Base-by-base conservation (phyloP, 352 stramenopile genomes). In the Globisporangium radiosum region DNA sequence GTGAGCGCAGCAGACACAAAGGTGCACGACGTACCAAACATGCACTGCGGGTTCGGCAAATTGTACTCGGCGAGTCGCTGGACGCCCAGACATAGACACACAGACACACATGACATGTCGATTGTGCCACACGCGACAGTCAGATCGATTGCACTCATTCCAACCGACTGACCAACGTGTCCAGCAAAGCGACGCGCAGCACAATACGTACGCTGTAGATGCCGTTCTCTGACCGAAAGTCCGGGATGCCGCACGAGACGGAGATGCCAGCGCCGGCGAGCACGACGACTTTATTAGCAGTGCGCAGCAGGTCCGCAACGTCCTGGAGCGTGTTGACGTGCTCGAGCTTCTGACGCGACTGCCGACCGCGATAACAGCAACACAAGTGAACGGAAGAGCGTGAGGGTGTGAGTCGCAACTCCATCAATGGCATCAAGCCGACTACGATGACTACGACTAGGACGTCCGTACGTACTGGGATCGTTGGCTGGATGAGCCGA, bases 181-280 rank as follows among this genome's bases (percentile, higher is more conserved):
- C 25, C 25, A 33, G 25, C 1, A 33, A 33, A 33, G 25, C 25
- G 25, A 33, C 25, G 25, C 25, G 25, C 25, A 33, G 25, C 40
- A 13, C 11, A 44, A 19, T 7, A 90, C 83, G 57, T 81, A 95
- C 84, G 44, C 76, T 92, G 68, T 96, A 96, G 51, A 95, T 95
- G 56, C 88, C 88, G 57, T 93, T 93, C 58, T 94, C 80, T 5
- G 92, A 98, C 15, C 97, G 93, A 71, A 99, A 99, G 67, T 99
- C 97, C 0, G 97, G 97, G 65, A 99, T 99, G 15, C 97, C 97
- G 61, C 95, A 98, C 6, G 90, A 97, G 11, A 98, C 95, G 8
- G 85, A 97, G 56, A 99, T 98, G n/a, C 96, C 96, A 9, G 96
- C 96, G 17, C 96, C 96, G 19, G 88, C 87, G 37, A 98, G 64